Percentiles rank a stretch among this genome's conserved stretches.
These are phyloP conservation scores for Wickerhamiella nectarea DNA, from an alignment of 805 yeast species.

Conservation along the genomic window DNA sequence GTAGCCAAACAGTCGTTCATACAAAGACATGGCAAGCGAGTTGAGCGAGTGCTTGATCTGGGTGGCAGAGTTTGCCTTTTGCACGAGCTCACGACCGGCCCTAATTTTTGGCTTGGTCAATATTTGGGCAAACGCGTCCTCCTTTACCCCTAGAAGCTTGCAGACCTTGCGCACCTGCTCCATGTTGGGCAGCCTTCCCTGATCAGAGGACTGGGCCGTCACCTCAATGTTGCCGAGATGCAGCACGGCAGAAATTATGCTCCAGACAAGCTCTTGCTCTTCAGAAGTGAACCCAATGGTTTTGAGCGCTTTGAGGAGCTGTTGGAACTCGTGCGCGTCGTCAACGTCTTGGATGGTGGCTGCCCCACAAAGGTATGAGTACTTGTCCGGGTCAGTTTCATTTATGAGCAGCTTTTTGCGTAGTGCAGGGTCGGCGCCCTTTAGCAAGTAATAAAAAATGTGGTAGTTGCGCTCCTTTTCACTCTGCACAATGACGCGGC, in stretches of 20 bases:
- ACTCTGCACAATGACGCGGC: constrained; percentile 74
- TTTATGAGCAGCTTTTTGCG: constrained; percentile 26
- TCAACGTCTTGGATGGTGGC: constrained; percentile 56
- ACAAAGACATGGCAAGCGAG: constrained; percentile 75
- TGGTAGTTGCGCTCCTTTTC: constrained; percentile 80
- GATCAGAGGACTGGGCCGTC: constrained; percentile 50
- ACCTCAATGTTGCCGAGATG: constrained; percentile 80
- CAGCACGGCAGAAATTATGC: constrained; percentile 58
- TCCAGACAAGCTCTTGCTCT: constrained; percentile 47
- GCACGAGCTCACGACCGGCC: constrained; percentile 80
- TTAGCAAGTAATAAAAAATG: constrained; percentile 73
- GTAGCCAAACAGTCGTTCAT: constrained; percentile 68
- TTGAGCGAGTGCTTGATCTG: constrained; percentile 76
- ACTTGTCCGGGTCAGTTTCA: constrained; percentile 34
- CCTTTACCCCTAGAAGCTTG: constrained; percentile 49
- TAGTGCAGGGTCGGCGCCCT: constrained; percentile 43
- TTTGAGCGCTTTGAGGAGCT: constrained; percentile 51
- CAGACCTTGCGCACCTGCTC: constrained; percentile 41
- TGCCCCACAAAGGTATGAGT: constrained; percentile 48
- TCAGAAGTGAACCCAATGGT: constrained; percentile 52
- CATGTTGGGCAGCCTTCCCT: constrained; percentile 50
- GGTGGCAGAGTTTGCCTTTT: constrained; percentile 59
- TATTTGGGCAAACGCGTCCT: constrained; percentile 41
- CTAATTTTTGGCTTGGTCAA: constrained; percentile 70
- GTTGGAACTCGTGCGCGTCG: constrained; percentile 54